Evolutionary conservation across 2,329 filamentous ascomycete species (phyloP).

Genomic region (Apiospora kogelbergensis): DNA sequence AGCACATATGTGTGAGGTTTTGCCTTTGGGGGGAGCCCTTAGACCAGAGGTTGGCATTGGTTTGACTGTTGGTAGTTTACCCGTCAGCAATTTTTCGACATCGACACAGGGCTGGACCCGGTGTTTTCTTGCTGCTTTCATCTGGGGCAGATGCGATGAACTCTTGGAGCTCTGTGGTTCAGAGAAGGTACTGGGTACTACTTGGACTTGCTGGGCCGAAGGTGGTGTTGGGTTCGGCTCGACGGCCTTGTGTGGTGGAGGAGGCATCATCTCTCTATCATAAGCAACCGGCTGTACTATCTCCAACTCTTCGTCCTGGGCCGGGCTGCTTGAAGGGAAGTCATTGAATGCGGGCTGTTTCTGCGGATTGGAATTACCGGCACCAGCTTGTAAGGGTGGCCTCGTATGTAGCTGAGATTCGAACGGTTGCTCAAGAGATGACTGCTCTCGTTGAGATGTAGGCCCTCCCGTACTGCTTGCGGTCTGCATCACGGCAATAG

Average conservation of each 20-base stretch:
- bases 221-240: slow-evolving; percentile 29
- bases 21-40: background rate
- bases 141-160: background rate
- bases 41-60: background rate
- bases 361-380: slow-evolving; percentile 14
- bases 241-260: slow-evolving; percentile 23
- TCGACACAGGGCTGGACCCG: background rate
- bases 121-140: background rate
- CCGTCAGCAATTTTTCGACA: background rate
- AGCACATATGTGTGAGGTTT: background rate
- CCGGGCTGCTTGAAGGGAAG: slow-evolving; percentile 27
- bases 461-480: background rate
- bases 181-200: slow-evolving; percentile 29
- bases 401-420: slow-evolving; percentile 25
- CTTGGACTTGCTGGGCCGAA: slow-evolving; percentile 29
- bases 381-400: slow-evolving; percentile 23
- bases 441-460: background rate
- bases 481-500: background rate
- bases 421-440: slow-evolving; percentile 17
- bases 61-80: background rate
- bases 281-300: slow-evolving; percentile 28
- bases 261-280: slow-evolving; percentile 15
- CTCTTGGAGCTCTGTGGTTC: slow-evolving; percentile 11
- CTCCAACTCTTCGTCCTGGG: slow-evolving; percentile 32
- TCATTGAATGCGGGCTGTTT: slow-evolving; percentile 12